Conservation (phyloP, 192 early-diverging fungal genomes). For the Podila epigama region DNA sequence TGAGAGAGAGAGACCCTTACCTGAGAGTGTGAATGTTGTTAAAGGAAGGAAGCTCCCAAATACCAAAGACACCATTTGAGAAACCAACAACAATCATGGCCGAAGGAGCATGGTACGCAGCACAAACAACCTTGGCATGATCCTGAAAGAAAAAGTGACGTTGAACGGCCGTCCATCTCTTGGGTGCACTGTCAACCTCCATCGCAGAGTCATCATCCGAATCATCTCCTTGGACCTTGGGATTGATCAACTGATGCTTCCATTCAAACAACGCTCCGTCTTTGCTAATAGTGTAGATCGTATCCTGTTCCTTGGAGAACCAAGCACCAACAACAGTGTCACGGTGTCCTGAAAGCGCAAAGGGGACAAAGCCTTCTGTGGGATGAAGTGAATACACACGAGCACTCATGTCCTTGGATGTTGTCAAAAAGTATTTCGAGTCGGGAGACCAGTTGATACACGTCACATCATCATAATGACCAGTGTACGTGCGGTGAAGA, state of each 20-base stretch:
- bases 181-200: slow-evolving; percentile 47
- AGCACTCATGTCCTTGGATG: slow-evolving; percentile 85
- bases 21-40: slow-evolving; percentile 93
- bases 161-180: slow-evolving; percentile 62
- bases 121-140: slow-evolving; percentile 80
- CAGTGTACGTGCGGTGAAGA: slow-evolving; percentile 79
- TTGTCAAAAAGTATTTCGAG: slow-evolving; percentile 68
- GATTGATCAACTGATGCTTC: slow-evolving; percentile 52
- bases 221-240: slow-evolving; percentile 59
- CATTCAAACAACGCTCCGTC: slow-evolving; percentile 93
- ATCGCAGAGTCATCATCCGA: slow-evolving; percentile 65
- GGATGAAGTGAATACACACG: slow-evolving; percentile 77
- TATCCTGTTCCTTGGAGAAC: slow-evolving; percentile 71
- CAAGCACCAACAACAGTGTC: slow-evolving; percentile 86
- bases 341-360: slow-evolving; percentile 85
- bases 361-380: slow-evolving; percentile 74
- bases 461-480: slow-evolving; percentile 88
- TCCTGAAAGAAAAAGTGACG: slow-evolving; percentile 85
- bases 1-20: slow-evolving; percentile 51
- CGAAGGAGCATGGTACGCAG: slow-evolving; percentile 75
- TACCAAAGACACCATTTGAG: slow-evolving; percentile 93
- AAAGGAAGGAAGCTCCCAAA: slow-evolving; percentile 97
- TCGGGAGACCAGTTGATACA: slow-evolving; percentile 87
- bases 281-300: slow-evolving; percentile 84
- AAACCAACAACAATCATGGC: slow-evolving; percentile 91